Percentiles rank a stretch among this genome's conserved stretches.
Conservation (phyloP, 345 rosid species). For the Melastoma malabathricum region DNA sequence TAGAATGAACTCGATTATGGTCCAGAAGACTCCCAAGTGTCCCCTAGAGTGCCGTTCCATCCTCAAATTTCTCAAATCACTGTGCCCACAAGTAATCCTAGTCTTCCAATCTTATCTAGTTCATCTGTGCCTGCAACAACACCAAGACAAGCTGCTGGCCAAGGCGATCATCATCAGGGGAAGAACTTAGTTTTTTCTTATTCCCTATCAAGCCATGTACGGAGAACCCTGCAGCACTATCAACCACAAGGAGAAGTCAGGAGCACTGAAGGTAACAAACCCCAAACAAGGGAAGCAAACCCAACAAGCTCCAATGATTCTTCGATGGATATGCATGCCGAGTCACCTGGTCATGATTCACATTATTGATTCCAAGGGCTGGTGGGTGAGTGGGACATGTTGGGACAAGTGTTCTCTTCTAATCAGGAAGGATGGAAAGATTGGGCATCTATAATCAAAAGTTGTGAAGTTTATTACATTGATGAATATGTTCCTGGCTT, state of each 20-base stretch:
- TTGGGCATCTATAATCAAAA: no score
- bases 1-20: conserved; percentile 5
- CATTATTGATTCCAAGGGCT: conserved; percentile 8
- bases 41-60: conserved; percentile 48
- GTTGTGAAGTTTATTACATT: no score
- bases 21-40: conserved; percentile 15
- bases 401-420: no score
- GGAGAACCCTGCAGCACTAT: conserved; percentile 60
- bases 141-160: conserved; percentile 42
- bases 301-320: conserved; percentile 62
- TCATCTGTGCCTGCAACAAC: conserved; percentile 29
- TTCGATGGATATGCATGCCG: conserved; percentile 81
- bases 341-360: conserved; percentile 17
- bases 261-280: conserved; percentile 12
- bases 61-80: conserved; percentile 36
- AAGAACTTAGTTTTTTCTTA: conserved; percentile 78
- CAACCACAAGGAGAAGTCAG: conserved; percentile 61
- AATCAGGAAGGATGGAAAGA: no score
- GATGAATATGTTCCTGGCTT: no score
- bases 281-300: conserved; percentile 48
- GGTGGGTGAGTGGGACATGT: no score
- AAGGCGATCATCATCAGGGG: conserved; percentile 32
- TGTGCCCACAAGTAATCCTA: conserved; percentile 26
- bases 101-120: conserved; percentile 41
- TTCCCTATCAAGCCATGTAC: conserved; percentile 67